phyloP scores from a whole-genome alignment of 495 filamentous ascomycete genomes.

The Penicillium canariense region DNA sequence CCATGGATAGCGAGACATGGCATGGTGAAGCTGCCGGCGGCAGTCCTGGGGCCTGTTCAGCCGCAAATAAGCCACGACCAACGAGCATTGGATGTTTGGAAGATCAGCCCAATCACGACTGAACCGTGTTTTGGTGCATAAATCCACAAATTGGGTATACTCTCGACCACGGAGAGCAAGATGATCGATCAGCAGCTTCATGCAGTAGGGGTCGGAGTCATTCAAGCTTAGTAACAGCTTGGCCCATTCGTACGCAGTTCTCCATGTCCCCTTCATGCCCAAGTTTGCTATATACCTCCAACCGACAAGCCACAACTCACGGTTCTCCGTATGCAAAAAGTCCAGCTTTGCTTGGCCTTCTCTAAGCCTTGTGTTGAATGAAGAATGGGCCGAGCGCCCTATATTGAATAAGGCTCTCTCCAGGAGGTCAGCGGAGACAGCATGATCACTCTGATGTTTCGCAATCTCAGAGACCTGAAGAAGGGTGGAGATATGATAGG shows the following conservation, averaged over 20 bases:
- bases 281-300: conserved; percentile 84
- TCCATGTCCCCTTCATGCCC: conserved; percentile 85
- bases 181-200: conserved; percentile 76
- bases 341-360: conserved; percentile 77
- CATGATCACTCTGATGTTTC: conserved; percentile 82
- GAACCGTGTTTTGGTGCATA: conserved; percentile 60
- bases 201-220: conserved; percentile 78
- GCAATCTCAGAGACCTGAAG: conserved; percentile 91
- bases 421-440: conserved; percentile 80
- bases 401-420: conserved; percentile 93
- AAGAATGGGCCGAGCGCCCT: conserved; percentile 76
- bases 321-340: conserved; percentile 77
- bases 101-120: conserved; percentile 45
- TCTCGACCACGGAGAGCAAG: conserved; percentile 78
- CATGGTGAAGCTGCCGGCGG: conserved; percentile 56
- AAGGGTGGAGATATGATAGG: conserved; percentile 90
- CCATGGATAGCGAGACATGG: conserved; percentile 78
- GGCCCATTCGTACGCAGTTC: conserved; percentile 89
- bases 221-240: conserved; percentile 78
- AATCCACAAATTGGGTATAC: conserved; percentile 68
- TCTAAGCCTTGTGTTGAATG: conserved; percentile 71
- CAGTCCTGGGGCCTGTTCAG: conserved; percentile 63
- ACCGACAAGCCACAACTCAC: conserved; percentile 88
- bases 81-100: conserved; percentile 69
- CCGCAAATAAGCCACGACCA: conserved; percentile 69